phyloP scores from a whole-genome alignment of 768 basidiomycete species.

The Psilocybe cubensis region DNA sequence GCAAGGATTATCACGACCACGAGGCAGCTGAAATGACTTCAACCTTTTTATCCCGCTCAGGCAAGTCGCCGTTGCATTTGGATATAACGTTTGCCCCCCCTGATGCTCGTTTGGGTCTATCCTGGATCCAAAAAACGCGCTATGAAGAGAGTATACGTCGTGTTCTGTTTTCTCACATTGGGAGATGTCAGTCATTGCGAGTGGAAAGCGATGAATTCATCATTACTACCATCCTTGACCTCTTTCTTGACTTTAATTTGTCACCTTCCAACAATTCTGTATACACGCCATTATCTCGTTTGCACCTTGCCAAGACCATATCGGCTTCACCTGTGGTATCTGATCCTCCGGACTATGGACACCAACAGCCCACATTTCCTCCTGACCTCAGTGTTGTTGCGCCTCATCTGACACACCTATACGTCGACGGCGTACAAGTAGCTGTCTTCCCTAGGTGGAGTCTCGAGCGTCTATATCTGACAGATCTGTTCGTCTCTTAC shows the following conservation, averaged over 20 bases:
- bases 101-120: neutral
- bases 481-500: conserved; percentile 1
- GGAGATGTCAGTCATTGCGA: conserved; percentile 3
- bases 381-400: conserved; percentile 8
- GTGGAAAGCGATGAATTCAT: conserved; percentile 1
- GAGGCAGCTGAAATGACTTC: neutral
- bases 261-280: neutral
- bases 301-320: neutral
- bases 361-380: conserved; percentile 1
- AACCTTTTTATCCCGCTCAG: conserved; percentile 9
- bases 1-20: neutral
- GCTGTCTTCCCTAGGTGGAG: conserved; percentile 4
- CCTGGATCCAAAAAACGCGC: neutral
- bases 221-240: conserved; percentile 9
- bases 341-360: neutral
- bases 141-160: conserved; percentile 1
- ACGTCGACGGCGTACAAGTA: neutral
- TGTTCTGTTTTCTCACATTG: neutral
- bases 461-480: neutral
- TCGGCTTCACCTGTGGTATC: neutral
- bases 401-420: conserved; percentile 7
- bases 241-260: conserved; percentile 11
- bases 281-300: conserved; percentile 2
- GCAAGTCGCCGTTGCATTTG: neutral
- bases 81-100: conserved; percentile 4